A percentile compares a stretch with the other conserved stretches of the same genome.
Conservation (phyloP, 768 basidiomycete genomes). For the Leucocoprinus birnbaumii region DNA sequence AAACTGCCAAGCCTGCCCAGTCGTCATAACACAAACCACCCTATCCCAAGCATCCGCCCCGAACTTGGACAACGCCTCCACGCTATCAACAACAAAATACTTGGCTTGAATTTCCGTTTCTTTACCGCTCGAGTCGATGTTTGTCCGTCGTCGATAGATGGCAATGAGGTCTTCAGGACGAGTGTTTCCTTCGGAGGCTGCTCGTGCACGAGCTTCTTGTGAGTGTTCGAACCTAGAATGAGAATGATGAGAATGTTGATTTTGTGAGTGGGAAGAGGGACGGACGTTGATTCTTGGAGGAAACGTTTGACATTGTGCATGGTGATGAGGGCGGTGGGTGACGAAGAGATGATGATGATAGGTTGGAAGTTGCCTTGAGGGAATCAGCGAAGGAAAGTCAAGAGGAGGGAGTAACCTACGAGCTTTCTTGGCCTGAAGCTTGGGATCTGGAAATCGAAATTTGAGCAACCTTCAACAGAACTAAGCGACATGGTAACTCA, state of each 20-base stretch:
- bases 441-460: constrained; percentile 37
- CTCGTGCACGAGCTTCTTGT: constrained; percentile 68
- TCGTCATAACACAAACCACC: constrained; percentile 97
- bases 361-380: constrained; percentile 69
- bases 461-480: background rate
- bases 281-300: constrained; percentile 83
- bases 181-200: constrained; percentile 66
- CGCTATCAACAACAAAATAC: constrained; percentile 89
- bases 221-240: constrained; percentile 65
- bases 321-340: constrained; percentile 90
- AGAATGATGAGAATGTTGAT: background rate
- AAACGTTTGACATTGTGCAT: constrained; percentile 98
- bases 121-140: constrained; percentile 62
- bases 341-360: constrained; percentile 97
- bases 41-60: constrained; percentile 94
- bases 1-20: constrained; percentile 99
- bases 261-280: background rate
- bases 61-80: constrained; percentile 91
- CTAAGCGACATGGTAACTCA: constrained; percentile 14
- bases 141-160: constrained; percentile 82
- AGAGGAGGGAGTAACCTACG: constrained; percentile 38
- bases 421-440: constrained; percentile 66
- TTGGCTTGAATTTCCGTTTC: constrained; percentile 54
- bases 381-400: background rate
- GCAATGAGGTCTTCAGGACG: constrained; percentile 81